Base-by-base conservation (phyloP, 371 early-diverging fungal species). In the Rhizopus sp. region DNA sequence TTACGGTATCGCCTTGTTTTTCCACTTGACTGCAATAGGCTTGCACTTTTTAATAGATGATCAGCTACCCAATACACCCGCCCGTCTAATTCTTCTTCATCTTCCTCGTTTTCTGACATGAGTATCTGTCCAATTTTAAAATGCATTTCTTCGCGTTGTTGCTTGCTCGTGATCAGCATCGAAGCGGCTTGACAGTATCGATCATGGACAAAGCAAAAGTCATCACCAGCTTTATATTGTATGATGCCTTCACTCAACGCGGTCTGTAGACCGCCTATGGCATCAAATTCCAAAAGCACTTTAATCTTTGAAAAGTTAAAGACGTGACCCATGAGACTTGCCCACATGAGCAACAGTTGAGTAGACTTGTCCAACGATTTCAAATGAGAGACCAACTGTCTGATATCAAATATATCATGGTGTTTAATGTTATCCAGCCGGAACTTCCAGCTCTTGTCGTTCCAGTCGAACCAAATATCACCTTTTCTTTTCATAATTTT, bases 401-500 rank as follows among this genome's bases (percentile, higher is more conserved):
- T 59, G 1, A 75, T 70, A 46, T 77, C 78, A 23, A 72, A 53
- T 3, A 66, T 60, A 34, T 53, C 59, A 9, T 64, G 62, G 5
- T 67, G 59, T 4, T 59, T 65, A 5, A 64, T 60, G 30, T 74
- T 68, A 38, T 72, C 75, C 6, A 75, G 51, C 42, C 75, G 58
- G 61, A 64, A 77, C 31, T 70, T 69, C 78, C 78, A 77, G 16
- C 64, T 57, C 10, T 74, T 77, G 7, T 66, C 67, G 12, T 64
- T 62, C 78, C 78, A 77, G 37, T 77, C 68, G 38, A 77, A 66
- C 69, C 73, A 77, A n/a, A 77, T 74, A 32, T 69, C 72, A 12
- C 62, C 67, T 39, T 64, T 72, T n/a, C 75, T 52, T 54, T 72
- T 75, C 75, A 71, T 73, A 44, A 69, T 71, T 32, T 63, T 52